Percentiles rank a stretch among this genome's conserved stretches.
Evolutionary conservation across 2,329 filamentous ascomycete genomes (phyloP).

Genomic region (Claviceps sp.): DNA sequence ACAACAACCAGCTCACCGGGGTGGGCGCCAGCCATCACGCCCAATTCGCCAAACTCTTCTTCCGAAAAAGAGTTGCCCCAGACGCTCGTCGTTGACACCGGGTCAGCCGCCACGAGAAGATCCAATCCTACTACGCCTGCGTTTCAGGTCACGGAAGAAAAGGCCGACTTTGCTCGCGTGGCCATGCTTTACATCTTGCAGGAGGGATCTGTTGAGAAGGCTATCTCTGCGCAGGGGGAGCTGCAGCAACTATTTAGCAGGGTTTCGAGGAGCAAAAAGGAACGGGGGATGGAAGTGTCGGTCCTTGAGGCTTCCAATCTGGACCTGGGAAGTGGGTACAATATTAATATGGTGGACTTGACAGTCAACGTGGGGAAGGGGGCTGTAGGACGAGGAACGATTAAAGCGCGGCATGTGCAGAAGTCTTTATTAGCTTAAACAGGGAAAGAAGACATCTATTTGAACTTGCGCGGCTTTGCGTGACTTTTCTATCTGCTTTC

Average conservation of each 20-base stretch:
- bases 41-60: neutral
- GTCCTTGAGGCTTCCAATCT: slow-evolving; percentile 27
- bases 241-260: slow-evolving; percentile 42
- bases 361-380: slow-evolving; percentile 24
- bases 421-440: neutral
- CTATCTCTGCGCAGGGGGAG: slow-evolving; percentile 37
- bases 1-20: neutral
- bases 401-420: slow-evolving; percentile 8
- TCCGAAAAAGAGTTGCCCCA: neutral
- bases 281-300: slow-evolving; percentile 20
- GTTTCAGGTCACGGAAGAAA: slow-evolving; percentile 40
- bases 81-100: neutral
- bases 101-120: neutral
- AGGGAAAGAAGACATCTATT: neutral
- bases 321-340: slow-evolving; percentile 29
- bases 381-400: slow-evolving; percentile 14
- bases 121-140: neutral
- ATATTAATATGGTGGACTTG: slow-evolving; percentile 37
- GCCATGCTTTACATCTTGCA: slow-evolving; percentile 50
- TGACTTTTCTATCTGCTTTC: too few species aligned
- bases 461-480: too few species aligned
- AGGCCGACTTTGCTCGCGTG: slow-evolving; percentile 50
- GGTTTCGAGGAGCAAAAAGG: slow-evolving; percentile 18
- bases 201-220: slow-evolving; percentile 34
- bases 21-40: neutral